Base-by-base conservation (phyloP, 495 filamentous ascomycete genomes). In the Annulohypoxylon nitens region DNA sequence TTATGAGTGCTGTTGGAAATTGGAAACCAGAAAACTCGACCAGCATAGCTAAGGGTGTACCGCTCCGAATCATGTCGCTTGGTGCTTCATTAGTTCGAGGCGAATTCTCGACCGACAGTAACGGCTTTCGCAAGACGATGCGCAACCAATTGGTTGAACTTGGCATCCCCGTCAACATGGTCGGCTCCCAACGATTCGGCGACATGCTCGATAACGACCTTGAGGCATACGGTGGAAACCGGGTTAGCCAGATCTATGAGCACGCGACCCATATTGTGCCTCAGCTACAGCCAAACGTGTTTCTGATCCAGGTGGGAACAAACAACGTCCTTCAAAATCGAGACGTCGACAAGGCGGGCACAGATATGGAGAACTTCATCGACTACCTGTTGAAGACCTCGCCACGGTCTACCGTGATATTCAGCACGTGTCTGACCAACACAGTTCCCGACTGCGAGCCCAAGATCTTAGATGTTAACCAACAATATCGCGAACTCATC, bases 71-170 rank as follows among this genome's bases (percentile, higher is more conserved):
- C 34, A 79, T 89, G 77, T 84, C 87, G 18, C 77, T 89, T 5
- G 88, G 88, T 14, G 88, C 87, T 9, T 90, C 88, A 0, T 85
- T 90, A 55, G 89, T 88, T 10, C 79, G 79, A 53, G 88, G 88
- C 10, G 85, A 83, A 51, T 75, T 74, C 36, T 87, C 85, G 1
- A 80, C 75, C 3, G 84, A 86, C 61, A 77, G 81, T 4, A 85
- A 88, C 76, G 87, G 88, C 18, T 90, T 90, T 77, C 86, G 88
- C 51, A 78, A 78, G 37, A 76, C 80, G 62, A 75, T 87, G n/a
- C 76, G 75, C 20, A 76, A 79, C 23, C 64, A 78, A 12, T 79
- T 87, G 12, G 53, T 73, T 8, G 70, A 53, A 0, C 73, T 76
- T 7, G 75, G 73, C 6, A 57, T 68, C 6, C 61, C 75, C 0